Base-by-base conservation (phyloP, 108 stramenopile species). In the Epipyxis sp. region DNA sequence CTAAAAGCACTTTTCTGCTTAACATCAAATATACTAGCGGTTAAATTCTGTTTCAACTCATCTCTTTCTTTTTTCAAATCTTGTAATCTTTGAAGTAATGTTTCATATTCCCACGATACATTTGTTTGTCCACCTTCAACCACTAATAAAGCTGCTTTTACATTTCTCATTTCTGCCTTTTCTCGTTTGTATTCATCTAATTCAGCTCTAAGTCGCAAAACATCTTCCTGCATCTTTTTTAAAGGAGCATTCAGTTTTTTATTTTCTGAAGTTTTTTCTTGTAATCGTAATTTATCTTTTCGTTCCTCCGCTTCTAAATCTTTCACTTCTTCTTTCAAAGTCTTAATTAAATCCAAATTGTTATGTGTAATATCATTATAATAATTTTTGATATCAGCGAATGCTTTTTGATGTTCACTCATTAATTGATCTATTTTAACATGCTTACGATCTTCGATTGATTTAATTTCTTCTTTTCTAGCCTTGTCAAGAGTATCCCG, bases 281-380 rank as follows among this genome's bases (percentile, higher is more conserved):
- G 59, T 82, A 90, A 86, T 34, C 59, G 84, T 69, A 85, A 77
- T 77, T 90, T 86, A 76, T 90, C 89, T 45, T 67, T 68, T 43
- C 81, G 86, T 68, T 90, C 88, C 59, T 82, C 65, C 54, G 78
- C 84, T 40, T 84, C 59, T 80, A 87, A 83, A 40, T 87, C 88
- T 1, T 45, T 40, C 6, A 85, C 84, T 39, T 85, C 83, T 59
- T 90, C 89, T 68, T 90, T 90, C 44, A 89, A 86, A 46, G 74
- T 62, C 72, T 87, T 87, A 85, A 90, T 90, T 44, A 88, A 84
- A 80, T 90, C 89, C 41, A 90, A 79, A 78, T 90, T 90, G 82
- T 89, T 86, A 85, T 90, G 88, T 69, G 88, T 90, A 77, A 90
- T 90, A 62, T 89, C 88, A 59, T 82, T 87, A 87, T 89, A 90